Conservation (phyloP, 768 basidiomycete species). For the Hygrophoropsis aurantiaca region DNA sequence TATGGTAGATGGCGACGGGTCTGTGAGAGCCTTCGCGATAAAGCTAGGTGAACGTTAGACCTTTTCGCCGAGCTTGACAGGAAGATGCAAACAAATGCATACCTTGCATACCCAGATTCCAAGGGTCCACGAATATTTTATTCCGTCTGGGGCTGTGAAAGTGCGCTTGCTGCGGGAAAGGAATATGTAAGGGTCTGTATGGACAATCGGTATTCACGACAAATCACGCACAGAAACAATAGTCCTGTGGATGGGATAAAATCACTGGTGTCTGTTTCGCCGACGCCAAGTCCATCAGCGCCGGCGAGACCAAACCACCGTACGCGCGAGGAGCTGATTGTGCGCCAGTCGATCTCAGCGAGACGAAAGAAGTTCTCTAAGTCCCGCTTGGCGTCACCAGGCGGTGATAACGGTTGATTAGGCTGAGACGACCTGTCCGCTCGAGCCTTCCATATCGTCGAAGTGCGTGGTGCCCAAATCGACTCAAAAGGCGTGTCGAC, state of each 20-base stretch:
- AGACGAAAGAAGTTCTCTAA: slow-evolving; percentile 3
- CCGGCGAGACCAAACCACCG: slow-evolving; percentile 2
- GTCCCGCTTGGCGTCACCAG: no score
- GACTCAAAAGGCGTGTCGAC: slow-evolving; percentile 6
- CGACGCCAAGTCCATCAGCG: slow-evolving; percentile 1
- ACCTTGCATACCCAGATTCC: background rate
- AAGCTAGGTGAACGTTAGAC: background rate
- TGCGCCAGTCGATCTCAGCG: slow-evolving; percentile 9
- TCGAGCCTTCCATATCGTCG: slow-evolving; percentile 10
- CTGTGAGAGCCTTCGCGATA: no score
- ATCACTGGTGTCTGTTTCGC: slow-evolving; percentile 1
- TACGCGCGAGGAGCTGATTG: slow-evolving; percentile 2
- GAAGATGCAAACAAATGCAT: background rate
- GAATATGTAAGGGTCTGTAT: background rate
- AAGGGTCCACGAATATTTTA: background rate
- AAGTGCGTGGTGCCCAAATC: slow-evolving; percentile 4
- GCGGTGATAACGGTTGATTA: no score
- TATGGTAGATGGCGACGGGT: background rate
- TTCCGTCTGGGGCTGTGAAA: background rate
- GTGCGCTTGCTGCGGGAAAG: background rate
- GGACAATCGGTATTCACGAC: no score
- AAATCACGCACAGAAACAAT: slow-evolving; percentile 4
- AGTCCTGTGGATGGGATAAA: slow-evolving; percentile 5
- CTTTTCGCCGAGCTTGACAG: no score
- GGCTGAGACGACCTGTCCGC: no score